Evolutionary conservation across 345 rosid species (phyloP), one percentile per base, ranked within the genome.

Genomic region (Firmiana major): DNA sequence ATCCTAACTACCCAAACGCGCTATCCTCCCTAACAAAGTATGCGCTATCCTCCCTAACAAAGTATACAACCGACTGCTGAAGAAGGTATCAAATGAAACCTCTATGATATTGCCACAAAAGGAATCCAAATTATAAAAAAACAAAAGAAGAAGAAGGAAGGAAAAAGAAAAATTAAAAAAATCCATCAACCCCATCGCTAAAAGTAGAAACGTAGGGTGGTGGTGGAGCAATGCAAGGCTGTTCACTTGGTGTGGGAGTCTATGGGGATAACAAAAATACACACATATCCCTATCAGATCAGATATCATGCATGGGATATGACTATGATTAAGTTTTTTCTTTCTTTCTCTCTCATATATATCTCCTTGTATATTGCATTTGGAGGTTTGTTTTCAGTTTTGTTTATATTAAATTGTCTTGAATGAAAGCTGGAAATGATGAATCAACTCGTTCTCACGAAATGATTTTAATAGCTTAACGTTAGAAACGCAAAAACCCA

Each of bases 401-500:
- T 45, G 38, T 28, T 26, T 60, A 60, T 26, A 60, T 26, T 60
- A 60, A 60, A 4, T 60, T 26, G 17, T 60, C 64, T 26, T 1
- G 19, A 60, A 60, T 15, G 63, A 58, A 58, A 58, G 13, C 15
- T 59, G 13, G 31, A 2, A 22, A 40, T 10, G 70, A 40, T 65
- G 49, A 67, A 43, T 43, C 71, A 43, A 43, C 34, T 21, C 71
- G 21, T 55, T 55, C 24, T 9, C 11, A 9, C 28, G 3, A 22
- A 57, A 57, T 21, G 24, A 57, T 57, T 21, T 57, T 21, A 22
- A 57, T 22, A 58, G 21, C 26, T 62, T 45, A 77, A 19, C 28
- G 72, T 72, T 67, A 75, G 75, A 86, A 74, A 86, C 72, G 83
- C 89, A 88, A 88, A 88, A 83, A 87, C 73, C 83, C 6, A 84